Base-by-base conservation (phyloP, 78 protist genomes). In the Chrysochromulina parva region DNA sequence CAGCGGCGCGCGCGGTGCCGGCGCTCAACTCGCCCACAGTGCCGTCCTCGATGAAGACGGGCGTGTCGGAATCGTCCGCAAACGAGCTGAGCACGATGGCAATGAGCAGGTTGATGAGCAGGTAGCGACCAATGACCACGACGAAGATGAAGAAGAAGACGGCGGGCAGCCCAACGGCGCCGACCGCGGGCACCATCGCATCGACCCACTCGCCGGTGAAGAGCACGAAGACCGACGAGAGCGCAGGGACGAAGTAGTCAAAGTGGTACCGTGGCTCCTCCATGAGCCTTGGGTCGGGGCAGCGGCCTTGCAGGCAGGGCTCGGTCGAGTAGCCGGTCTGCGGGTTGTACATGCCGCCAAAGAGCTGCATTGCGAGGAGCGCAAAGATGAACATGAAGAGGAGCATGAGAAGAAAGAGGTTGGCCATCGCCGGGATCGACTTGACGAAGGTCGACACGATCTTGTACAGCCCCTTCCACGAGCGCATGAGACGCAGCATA, bases 341-440 rank as follows among this genome's bases (percentile, higher is more conserved):
- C 48, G 5, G 17, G 16, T 16, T 3, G 73, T 73, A 73, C 14
- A 0, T 7, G 10, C 74, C 86, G 52, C 93, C 93, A 81, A 86
- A 91, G 28, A 85, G 65, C 69, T 67, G 76, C 93, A 91, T 91
- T 24, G 91, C 93, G 28, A 91, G 10, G 14, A 57, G 4, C 24
- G 93, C 90, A 59, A 73, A 48, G 50, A 73, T 58, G 65, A 85
- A 0, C 66, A 58, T 2, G 48, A 54, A 5, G 50, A 91, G 6
- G 53, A 62, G 4, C 14, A 91, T 5, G 48, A 91, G 85, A 14
- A 62, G 3, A 22, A 53, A 26, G 26, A 91, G 60, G n/a, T 16
- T 11, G 20, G 55, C 0, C n/a, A 90, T 0, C 54, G 47, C 19
- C 19, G n/a, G 0, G 60, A 91, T 50, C n/a, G 66, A 14, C 17